Evolutionary conservation across 345 rosid species (phyloP).

Genomic region (Punica granatum): DNA sequence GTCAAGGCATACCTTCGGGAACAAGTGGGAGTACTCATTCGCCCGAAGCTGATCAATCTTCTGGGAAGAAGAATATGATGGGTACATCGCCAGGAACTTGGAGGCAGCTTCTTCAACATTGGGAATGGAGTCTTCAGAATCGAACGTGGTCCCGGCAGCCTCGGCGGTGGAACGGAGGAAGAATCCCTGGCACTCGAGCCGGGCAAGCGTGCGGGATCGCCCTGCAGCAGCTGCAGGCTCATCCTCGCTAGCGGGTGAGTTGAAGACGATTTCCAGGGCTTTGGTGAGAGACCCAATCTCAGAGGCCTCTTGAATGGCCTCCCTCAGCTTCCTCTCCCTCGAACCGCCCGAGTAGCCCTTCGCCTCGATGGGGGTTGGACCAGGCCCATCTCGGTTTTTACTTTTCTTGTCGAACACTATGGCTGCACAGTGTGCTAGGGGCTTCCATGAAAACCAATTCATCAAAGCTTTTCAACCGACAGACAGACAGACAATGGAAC

Average conservation of each 20-base stretch:
- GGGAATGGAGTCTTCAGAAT: constrained; percentile 65
- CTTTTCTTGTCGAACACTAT: constrained; percentile 83
- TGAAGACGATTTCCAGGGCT: constrained; percentile 70
- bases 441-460: constrained; percentile 99
- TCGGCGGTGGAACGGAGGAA: constrained; percentile 86
- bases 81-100: constrained; percentile 83
- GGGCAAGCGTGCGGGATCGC: constrained; percentile 91
- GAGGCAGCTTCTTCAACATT: constrained; percentile 49
- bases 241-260: constrained; percentile 46
- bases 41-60: constrained; percentile 77
- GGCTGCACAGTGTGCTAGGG: constrained; percentile 96
- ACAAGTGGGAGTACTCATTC: constrained; percentile 70
- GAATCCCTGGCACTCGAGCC: constrained; percentile 87
- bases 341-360: constrained; percentile 46
- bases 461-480: constrained; percentile 27
- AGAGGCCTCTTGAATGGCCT: constrained; percentile 93
- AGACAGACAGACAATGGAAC: background rate
- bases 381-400: constrained; percentile 60
- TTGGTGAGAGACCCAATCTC: constrained; percentile 84
- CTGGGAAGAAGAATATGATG: constrained; percentile 70
- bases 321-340: constrained; percentile 79
- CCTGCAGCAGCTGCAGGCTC: constrained; percentile 36
- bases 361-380: constrained; percentile 33
- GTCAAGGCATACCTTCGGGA: constrained; percentile 97
- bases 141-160: constrained; percentile 73